Evolutionary conservation across 2,329 filamentous ascomycete species (phyloP), one percentile per base, ranked within the genome.

Genomic region (Botryotinia calthae): DNA sequence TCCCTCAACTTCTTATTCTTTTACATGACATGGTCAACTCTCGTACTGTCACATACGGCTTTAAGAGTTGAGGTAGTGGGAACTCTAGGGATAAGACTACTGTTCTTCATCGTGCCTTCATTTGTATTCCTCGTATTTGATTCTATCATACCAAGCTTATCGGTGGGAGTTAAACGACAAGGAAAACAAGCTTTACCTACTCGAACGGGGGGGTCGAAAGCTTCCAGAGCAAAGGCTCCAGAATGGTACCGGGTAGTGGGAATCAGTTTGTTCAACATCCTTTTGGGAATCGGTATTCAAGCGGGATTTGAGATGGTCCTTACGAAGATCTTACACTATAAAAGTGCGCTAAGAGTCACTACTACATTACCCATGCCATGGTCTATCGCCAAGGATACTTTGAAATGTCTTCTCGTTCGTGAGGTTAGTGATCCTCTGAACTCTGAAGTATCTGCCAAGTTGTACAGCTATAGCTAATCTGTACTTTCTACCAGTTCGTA

Each of bases 1-100:
- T 94, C 91, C 1, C 85, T 97, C 75, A 97, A 96, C 81, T 84
- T 97, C 37, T 84, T 97, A 75, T 95, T 97, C 84, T 96, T 97
- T 82, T 95, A 94, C 81, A 88, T 97, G 84, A 95, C 93, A 78
- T 97, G 94, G 71, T 73, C 71, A 22, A 73, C 71, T 25, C 66
- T 98, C 46, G 89, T 97, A 56, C 84, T 95, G 4, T 92, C 91
- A 10, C 92, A 97, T 78, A 86, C 91, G 1, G 90, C 93, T 0
- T 84, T 96, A 25, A 87, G 89, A 73, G 88, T 97, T 73, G 93
- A 97, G 81, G 81, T 96, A 1, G 84, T 92, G 70, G 93, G 90
- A 72, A 90, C 91, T 0, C 81, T 93, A 8, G 87, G 88, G 37
- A 84, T 94, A 66, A 90, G 93, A 59, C 73, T 90, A 16, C 76